Conservation (phyloP, 129 eudicot species). For the Chrysanthemum seticuspe region DNA sequence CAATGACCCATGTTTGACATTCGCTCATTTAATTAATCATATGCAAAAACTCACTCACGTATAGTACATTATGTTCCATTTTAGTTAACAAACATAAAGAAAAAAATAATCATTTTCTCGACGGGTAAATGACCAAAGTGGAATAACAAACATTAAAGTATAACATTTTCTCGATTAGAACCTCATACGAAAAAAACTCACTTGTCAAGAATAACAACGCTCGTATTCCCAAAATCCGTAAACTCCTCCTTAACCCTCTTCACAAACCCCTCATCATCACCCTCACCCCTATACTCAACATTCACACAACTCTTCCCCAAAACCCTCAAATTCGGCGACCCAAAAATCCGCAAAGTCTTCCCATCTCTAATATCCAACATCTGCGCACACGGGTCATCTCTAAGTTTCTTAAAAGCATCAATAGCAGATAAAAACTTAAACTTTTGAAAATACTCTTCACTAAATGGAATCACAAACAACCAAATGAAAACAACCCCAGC, state of each 20-base stretch:
- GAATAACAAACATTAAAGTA: neutral
- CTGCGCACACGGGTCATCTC: slow-evolving; percentile 68
- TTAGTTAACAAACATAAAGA: too few species aligned
- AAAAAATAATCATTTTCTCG: neutral
- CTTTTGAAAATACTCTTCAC: slow-evolving; percentile 56
- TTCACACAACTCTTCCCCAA: slow-evolving; percentile 56
- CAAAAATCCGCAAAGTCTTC: slow-evolving; percentile 48
- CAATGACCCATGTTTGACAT: too few species aligned
- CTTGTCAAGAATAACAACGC: slow-evolving; percentile 81
- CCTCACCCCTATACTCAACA: slow-evolving; percentile 54
- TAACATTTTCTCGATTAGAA: too few species aligned
- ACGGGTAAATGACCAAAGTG: neutral
- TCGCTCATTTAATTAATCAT: neutral
- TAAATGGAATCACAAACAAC: slow-evolving; percentile 68
- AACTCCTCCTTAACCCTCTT: slow-evolving; percentile 51
- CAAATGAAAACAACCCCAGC: slow-evolving; percentile 74
- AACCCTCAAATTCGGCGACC: slow-evolving; percentile 75
- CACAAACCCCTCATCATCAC: slow-evolving; percentile 72
- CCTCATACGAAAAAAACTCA: slow-evolving; percentile 33
- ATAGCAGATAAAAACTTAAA: slow-evolving; percentile 67
- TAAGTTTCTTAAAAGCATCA: slow-evolving; percentile 75
- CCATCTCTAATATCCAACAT: slow-evolving; percentile 80
- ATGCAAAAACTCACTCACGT: slow-evolving; percentile 40
- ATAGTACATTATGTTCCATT: too few species aligned
- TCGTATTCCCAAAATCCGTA: slow-evolving; percentile 54